A percentile compares a stretch with the other conserved stretches of the same genome.
Conservation (phyloP, 257 asterid genomes). For the Solanum pennellii region DNA sequence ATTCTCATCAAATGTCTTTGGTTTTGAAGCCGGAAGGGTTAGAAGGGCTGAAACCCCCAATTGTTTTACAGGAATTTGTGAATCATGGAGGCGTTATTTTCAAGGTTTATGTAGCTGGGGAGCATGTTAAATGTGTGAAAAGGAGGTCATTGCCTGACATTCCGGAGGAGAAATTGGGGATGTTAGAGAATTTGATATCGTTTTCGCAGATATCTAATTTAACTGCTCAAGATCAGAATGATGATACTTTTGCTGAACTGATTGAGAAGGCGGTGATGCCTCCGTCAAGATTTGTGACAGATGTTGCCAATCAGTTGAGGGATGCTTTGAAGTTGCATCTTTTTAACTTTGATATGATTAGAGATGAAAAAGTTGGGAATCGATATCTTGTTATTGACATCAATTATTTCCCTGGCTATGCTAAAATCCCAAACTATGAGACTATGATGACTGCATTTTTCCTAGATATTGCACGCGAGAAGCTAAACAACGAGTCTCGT, state of each 20-base stretch:
- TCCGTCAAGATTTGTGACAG: slow-evolving; percentile 33
- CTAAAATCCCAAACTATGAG: slow-evolving; percentile 64
- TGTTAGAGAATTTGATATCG: slow-evolving; percentile 19
- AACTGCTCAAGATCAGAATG: slow-evolving; percentile 24
- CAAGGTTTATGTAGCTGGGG: slow-evolving; percentile 77
- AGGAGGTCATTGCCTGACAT: slow-evolving; percentile 66
- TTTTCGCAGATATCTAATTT: slow-evolving; percentile 75
- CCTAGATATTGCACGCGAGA: slow-evolving; percentile 34
- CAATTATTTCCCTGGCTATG: slow-evolving; percentile 82
- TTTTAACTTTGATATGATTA: slow-evolving; percentile 76
- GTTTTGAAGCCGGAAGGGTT: slow-evolving; percentile 50
- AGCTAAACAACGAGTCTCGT: not conserved
- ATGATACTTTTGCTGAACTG: slow-evolving; percentile 19
- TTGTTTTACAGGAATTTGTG: slow-evolving; percentile 79
- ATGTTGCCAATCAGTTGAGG: slow-evolving; percentile 49
- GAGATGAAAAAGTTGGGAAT: slow-evolving; percentile 33
- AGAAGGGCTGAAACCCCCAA: slow-evolving; percentile 31
- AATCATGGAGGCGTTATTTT: slow-evolving; percentile 86
- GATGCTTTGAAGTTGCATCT: slow-evolving; percentile 52
- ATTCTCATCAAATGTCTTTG: slow-evolving; percentile 67
- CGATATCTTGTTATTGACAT: slow-evolving; percentile 69
- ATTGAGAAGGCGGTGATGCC: slow-evolving; percentile 51
- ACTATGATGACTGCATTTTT: slow-evolving; percentile 52
- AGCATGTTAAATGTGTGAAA: slow-evolving; percentile 52
- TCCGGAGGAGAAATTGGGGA: slow-evolving; percentile 12